Evolutionary conservation across 306 rosid genomes (phyloP).

Genomic region (Quillaja saponaria): DNA sequence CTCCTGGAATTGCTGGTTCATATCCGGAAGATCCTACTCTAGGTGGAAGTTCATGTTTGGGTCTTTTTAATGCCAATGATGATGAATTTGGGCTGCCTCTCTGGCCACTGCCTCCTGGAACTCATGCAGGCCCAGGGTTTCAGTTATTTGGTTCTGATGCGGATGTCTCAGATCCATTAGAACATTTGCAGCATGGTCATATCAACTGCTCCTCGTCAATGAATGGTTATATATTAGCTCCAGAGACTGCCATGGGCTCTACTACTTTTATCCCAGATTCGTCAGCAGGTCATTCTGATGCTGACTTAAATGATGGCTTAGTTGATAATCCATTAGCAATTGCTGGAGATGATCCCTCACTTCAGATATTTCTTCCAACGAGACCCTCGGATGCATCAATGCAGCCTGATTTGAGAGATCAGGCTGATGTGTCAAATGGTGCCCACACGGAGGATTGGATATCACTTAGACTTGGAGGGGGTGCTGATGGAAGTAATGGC

Average conservation of each 20-base stretch:
- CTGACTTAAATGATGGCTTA: constrained; percentile 74
- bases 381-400: constrained; percentile 68
- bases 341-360: constrained; percentile 86
- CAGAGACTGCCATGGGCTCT: constrained; percentile 67
- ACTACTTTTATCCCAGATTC: constrained; percentile 53
- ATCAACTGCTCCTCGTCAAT: constrained; percentile 69
- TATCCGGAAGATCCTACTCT: constrained; percentile 66
- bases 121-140: constrained; percentile 71
- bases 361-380: constrained; percentile 95
- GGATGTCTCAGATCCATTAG: constrained; percentile 70
- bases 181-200: constrained; percentile 62
- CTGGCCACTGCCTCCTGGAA: constrained; percentile 72
- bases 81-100: constrained; percentile 64
- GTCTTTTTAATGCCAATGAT: constrained; percentile 58
- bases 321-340: constrained; percentile 88
- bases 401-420: constrained; percentile 76
- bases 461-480: constrained; percentile 89
- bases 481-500: constrained; percentile 57
- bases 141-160: constrained; percentile 77
- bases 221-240: constrained; percentile 66
- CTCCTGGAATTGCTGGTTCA: constrained; percentile 58
- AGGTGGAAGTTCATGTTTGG: constrained; percentile 67
- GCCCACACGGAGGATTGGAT: constrained; percentile 84
- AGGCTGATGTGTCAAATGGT: constrained; percentile 73
- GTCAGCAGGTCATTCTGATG: constrained; percentile 54